These are phyloP conservation scores for Solanum microdontum DNA, from an alignment of 257 asterid genomes.

Conservation along the genomic window DNA sequence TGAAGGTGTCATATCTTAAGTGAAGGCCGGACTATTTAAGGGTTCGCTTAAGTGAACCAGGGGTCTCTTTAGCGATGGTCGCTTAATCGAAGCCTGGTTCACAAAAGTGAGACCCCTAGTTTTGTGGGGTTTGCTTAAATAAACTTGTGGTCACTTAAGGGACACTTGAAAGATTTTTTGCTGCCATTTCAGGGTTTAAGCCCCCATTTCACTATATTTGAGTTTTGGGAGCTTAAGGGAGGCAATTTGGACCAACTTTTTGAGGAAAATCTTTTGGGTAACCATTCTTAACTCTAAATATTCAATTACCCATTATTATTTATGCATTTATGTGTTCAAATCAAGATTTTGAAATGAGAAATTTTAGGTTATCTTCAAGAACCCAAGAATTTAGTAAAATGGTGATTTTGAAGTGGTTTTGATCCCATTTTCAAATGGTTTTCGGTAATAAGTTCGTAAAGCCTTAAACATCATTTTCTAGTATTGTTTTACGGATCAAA, in stretches of 20 bases:
- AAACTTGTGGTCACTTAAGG: neutral
- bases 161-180: neutral
- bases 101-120: neutral
- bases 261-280: neutral
- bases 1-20: neutral
- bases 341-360: too few relatives aligned
- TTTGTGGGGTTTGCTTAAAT: neutral
- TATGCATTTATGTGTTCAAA: too few relatives aligned
- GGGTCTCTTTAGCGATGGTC: neutral
- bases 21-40: neutral
- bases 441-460: too few relatives aligned
- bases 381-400: neutral
- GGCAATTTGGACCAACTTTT: too few relatives aligned
- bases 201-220: neutral
- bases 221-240: too few relatives aligned
- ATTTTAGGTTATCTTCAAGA: neutral
- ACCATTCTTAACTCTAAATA: neutral
- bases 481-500: neutral
- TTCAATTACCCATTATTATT: neutral
- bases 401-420: neutral
- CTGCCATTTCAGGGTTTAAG: neutral
- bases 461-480: neutral
- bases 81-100: neutral
- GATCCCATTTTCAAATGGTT: neutral
- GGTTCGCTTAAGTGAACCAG: neutral